Evolutionary conservation across 2,329 filamentous ascomycete species (phyloP).

Genomic region (Ampelomyces quisqualis): DNA sequence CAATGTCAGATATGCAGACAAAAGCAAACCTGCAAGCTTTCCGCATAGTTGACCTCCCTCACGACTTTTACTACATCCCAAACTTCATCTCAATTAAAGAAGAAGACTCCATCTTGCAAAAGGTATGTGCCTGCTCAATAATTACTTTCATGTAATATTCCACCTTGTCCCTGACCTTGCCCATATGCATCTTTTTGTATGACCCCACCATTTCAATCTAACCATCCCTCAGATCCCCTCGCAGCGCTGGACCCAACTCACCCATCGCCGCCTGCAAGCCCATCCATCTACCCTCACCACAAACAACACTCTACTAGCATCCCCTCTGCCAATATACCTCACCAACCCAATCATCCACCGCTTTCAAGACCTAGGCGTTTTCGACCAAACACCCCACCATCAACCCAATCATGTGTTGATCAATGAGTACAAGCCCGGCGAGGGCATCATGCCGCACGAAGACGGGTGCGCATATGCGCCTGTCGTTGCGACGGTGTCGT

Average conservation of each 20-base stretch:
- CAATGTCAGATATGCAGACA: too few relatives aligned
- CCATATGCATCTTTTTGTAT: not conserved
- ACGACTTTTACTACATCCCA: constrained; percentile 77
- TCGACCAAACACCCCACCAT: constrained; percentile 67
- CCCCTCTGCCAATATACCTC: constrained; percentile 75
- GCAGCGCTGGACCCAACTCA: constrained; percentile 77
- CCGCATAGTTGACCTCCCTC: constrained; percentile 58
- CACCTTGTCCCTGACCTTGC: not conserved
- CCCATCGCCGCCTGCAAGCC: constrained; percentile 86
- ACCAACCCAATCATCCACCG: constrained; percentile 66
- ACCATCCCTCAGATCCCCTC: constrained; percentile 44
- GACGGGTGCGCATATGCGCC: constrained; percentile 86
- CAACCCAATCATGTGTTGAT: constrained; percentile 88
- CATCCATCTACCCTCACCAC: constrained; percentile 80
- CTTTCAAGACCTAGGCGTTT: constrained; percentile 52
- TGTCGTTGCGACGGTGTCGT: constrained; percentile 85
- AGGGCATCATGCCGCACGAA: constrained; percentile 98
- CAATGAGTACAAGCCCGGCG: constrained; percentile 84
- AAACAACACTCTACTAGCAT: constrained; percentile 69
- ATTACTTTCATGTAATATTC: too few relatives aligned
- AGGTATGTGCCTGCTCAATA: constrained; percentile 53
- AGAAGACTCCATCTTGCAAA: constrained; percentile 68
- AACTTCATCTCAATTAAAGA: constrained; percentile 79
- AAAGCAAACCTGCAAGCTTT: constrained; percentile 15
- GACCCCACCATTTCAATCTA: not conserved